Conservation (phyloP, 2,329 filamentous ascomycete species). For the Zopfia rhizophila region DNA sequence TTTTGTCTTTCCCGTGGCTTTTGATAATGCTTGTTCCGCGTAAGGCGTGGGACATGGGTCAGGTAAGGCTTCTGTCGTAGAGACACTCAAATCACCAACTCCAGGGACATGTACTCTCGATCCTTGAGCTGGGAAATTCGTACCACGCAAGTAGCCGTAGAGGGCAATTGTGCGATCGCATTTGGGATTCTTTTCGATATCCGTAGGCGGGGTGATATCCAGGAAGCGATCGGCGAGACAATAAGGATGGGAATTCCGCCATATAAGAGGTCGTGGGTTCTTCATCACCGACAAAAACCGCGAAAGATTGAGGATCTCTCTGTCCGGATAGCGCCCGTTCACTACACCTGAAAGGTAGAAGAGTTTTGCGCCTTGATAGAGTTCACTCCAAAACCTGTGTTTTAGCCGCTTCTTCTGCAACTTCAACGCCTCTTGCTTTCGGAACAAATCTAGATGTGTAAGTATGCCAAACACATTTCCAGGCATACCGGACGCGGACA, state of each 20-base stretch:
- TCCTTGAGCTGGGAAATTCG: constrained; percentile 87
- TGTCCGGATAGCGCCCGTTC: constrained; percentile 95
- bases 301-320: constrained; percentile 94
- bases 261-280: constrained; percentile 93
- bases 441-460: constrained; percentile 94
- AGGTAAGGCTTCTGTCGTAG: constrained; percentile 85
- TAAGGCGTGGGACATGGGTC: constrained; percentile 95
- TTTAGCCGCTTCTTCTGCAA: constrained; percentile 97
- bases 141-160: constrained; percentile 93
- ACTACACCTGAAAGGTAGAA: constrained; percentile 97
- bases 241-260: constrained; percentile 97
- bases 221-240: constrained; percentile 92
- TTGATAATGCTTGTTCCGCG: constrained; percentile 87
- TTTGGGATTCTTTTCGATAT: constrained; percentile 86
- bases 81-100: constrained; percentile 86
- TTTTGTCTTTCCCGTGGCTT: constrained; percentile 82
- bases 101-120: constrained; percentile 93
- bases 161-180: constrained; percentile 91
- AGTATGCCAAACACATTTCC: constrained; percentile 98
- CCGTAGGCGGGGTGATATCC: constrained; percentile 92
- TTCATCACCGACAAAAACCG: constrained; percentile 99
- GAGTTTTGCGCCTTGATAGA: constrained; percentile 96
- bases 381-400: constrained; percentile 93
- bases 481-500: constrained; percentile 96
- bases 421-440: constrained; percentile 89